Conservation (phyloP, 331 rosid species). For the Erythrophleum ivorense region DNA sequence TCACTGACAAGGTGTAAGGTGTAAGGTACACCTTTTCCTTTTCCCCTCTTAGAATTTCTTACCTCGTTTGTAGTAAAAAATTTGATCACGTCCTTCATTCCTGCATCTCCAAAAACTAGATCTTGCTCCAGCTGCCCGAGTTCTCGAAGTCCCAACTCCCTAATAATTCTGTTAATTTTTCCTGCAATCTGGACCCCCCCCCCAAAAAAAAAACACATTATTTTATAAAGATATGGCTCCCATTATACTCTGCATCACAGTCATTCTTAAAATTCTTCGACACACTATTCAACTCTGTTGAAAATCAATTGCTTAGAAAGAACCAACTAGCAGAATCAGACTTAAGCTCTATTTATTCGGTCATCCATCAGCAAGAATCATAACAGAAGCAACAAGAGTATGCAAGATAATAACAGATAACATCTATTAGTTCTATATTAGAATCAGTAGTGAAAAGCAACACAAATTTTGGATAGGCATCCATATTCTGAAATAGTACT, state of each 20-base stretch:
- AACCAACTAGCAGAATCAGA: slow-evolving; percentile 17
- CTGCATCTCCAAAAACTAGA: slow-evolving; percentile 96
- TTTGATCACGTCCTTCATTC: slow-evolving; percentile 90
- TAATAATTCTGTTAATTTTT: slow-evolving; percentile 73
- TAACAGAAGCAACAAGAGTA: slow-evolving; percentile 18
- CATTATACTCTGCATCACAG: slow-evolving; percentile 14
- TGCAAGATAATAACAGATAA: background rate
- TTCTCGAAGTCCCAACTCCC: slow-evolving; percentile 79
- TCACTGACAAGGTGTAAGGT: slow-evolving; percentile 34
- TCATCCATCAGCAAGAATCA: slow-evolving; percentile 16
- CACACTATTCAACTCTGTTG: slow-evolving; percentile 5
- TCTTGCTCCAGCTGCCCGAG: slow-evolving; percentile 92
- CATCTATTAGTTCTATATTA: background rate
- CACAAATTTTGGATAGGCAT: slow-evolving; percentile 27
- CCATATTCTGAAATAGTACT: slow-evolving; percentile 15
- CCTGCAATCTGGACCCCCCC: slow-evolving; percentile 73
- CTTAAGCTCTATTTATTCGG: slow-evolving; percentile 24
- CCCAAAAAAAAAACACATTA: slow-evolving; percentile 38
- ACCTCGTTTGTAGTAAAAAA: slow-evolving; percentile 73
- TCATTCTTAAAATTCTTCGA: slow-evolving; percentile 23
- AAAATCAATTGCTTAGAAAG: slow-evolving; percentile 24
- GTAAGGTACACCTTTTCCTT: slow-evolving; percentile 7
- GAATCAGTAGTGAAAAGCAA: background rate
- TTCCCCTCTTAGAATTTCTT: slow-evolving; percentile 36
- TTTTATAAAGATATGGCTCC: slow-evolving; percentile 30